These are phyloP conservation scores for Groenewaldozyma salmanticensis DNA, from an alignment of 805 yeast species.

Conservation along the genomic window DNA sequence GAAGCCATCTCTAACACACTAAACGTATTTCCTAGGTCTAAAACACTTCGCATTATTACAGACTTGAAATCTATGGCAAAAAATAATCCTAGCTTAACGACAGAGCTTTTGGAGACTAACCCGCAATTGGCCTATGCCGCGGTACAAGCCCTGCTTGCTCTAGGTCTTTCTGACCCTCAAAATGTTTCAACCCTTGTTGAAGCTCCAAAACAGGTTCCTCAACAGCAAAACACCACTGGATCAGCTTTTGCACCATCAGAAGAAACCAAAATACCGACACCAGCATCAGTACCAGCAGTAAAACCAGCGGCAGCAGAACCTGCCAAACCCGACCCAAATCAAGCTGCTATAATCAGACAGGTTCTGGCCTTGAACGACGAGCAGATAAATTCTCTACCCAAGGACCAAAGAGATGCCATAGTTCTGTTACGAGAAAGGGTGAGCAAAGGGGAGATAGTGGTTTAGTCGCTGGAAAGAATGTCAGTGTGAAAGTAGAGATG, in stretches of 20 bases:
- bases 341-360: constrained; percentile 41
- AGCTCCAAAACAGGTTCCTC: constrained; percentile 2
- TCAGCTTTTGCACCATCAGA: constrained; percentile 1
- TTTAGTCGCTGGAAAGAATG: too few relatives aligned
- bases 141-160: constrained; percentile 55
- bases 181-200: constrained; percentile 19
- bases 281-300: constrained; percentile 5
- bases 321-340: constrained; percentile 28
- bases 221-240: constrained; percentile 1
- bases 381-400: constrained; percentile 41
- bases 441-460: constrained; percentile 17
- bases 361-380: constrained; percentile 44
- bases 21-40: constrained; percentile 31
- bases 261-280: constrained; percentile 3
- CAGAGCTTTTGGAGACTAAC: constrained; percentile 48
- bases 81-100: constrained; percentile 49
- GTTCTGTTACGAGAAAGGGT: constrained; percentile 19
- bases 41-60: constrained; percentile 39
- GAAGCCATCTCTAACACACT: constrained; percentile 40
- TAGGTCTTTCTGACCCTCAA: constrained; percentile 27
- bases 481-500: too few relatives aligned
- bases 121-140: constrained; percentile 81
- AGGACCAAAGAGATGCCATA: constrained; percentile 39
- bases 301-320: constrained; percentile 6
- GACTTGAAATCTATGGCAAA: constrained; percentile 54